Evolutionary conservation across 2,329 filamentous ascomycete species (phyloP).

Genomic region (Aspergillus clavatus): DNA sequence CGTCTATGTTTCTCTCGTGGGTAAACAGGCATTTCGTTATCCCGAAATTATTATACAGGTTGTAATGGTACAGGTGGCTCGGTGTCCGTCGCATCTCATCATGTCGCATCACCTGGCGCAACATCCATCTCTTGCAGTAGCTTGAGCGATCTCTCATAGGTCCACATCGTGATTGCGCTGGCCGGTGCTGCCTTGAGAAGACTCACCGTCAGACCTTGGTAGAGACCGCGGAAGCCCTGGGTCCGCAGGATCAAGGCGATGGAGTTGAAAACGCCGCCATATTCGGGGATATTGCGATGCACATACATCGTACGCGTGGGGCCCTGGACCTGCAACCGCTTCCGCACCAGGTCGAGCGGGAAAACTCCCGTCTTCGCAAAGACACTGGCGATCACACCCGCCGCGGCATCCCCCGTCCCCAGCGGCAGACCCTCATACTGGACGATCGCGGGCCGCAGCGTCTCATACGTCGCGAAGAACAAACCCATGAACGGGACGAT

Average conservation of each 20-base stretch:
- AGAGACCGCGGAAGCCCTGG: slow-evolving; percentile 77
- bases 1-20: background rate
- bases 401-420: slow-evolving; percentile 75
- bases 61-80: background rate
- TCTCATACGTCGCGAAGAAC: slow-evolving; percentile 89
- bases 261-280: slow-evolving; percentile 63
- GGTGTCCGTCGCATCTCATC: background rate
- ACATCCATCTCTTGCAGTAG: slow-evolving; percentile 46
- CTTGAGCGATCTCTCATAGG: slow-evolving; percentile 72
- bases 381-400: slow-evolving; percentile 74
- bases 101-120: slow-evolving; percentile 9
- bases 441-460: slow-evolving; percentile 59
- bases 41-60: background rate
- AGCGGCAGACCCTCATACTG: slow-evolving; percentile 56
- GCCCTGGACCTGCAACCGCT: slow-evolving; percentile 91
- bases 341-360: slow-evolving; percentile 85
- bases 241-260: slow-evolving; percentile 62
- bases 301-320: slow-evolving; percentile 75
- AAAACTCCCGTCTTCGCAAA: slow-evolving; percentile 86
- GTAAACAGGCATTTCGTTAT: too few species aligned
- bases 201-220: slow-evolving; percentile 82
- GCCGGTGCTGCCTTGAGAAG: slow-evolving; percentile 91
- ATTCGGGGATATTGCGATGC: slow-evolving; percentile 82
- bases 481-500: slow-evolving; percentile 96
- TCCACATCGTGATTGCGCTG: slow-evolving; percentile 91